phyloP scores from a whole-genome alignment of 805 yeast species.

The Torulaspora microellipsoides region DNA sequence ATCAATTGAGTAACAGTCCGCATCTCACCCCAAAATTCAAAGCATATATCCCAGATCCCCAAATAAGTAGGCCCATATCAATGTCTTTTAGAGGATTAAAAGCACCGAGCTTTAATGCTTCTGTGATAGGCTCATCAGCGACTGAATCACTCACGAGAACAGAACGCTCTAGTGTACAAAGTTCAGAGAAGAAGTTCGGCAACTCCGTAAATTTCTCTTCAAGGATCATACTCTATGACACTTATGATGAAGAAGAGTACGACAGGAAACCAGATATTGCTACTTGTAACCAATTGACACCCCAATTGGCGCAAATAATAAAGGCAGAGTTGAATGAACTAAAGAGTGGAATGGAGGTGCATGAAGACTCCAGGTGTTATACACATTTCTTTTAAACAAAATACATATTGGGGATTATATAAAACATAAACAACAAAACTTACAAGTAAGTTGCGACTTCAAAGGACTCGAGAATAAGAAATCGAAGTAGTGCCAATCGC shows the following conservation, averaged over 20 bases:
- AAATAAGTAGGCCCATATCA: constrained; percentile 35
- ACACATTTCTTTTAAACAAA: constrained; percentile 69
- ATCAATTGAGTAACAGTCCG: constrained; percentile 8
- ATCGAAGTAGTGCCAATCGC: too few relatives aligned
- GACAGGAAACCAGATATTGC: constrained; percentile 92
- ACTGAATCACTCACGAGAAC: constrained; percentile 30
- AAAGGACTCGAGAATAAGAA: too few relatives aligned
- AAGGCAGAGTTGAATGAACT: constrained; percentile 78
- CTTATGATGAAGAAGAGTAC: constrained; percentile 76
- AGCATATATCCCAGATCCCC: constrained; percentile 22
- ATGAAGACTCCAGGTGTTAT: constrained; percentile 68
- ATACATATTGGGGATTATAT: background rate
- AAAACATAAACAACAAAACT: background rate
- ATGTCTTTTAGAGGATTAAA: constrained; percentile 59
- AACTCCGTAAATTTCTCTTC: constrained; percentile 63
- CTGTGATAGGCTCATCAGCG: constrained; percentile 24
- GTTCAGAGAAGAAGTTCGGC: constrained; percentile 1
- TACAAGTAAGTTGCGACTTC: too few relatives aligned
- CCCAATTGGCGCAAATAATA: constrained; percentile 77
- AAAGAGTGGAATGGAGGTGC: constrained; percentile 79
- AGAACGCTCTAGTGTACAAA: constrained; percentile 3
- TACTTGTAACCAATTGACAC: constrained; percentile 88
- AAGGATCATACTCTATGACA: constrained; percentile 76
- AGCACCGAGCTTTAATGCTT: constrained; percentile 52
- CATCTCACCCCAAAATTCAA: constrained; percentile 10